A percentile compares a stretch with the other conserved stretches of the same genome.
Evolutionary conservation across 2,329 filamentous ascomycete species (phyloP).

Genomic region (Akanthomyces uredinophilus): DNA sequence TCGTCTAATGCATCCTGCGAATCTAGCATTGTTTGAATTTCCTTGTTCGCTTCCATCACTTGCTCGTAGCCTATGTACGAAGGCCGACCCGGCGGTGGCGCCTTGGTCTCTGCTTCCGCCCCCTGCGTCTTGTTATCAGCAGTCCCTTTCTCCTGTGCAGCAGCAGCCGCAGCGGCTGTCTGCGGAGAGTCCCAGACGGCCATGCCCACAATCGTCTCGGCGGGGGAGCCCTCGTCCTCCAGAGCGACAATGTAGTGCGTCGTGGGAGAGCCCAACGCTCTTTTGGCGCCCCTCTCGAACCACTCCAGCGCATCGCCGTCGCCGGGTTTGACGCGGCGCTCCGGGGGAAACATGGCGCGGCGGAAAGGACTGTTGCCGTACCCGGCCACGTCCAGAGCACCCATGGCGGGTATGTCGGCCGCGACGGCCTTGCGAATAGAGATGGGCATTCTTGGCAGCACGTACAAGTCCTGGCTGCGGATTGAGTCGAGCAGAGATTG

Average conservation of each 20-base stretch:
- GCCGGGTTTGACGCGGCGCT: conserved; percentile 1
- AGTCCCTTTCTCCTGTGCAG: background rate
- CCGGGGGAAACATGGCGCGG: conserved; percentile 4
- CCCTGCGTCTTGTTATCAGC: background rate
- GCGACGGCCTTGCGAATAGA: background rate
- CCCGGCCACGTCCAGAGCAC: background rate
- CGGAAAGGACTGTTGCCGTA: conserved; percentile 1
- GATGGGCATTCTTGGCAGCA: background rate
- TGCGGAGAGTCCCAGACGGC: background rate
- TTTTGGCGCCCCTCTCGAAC: background rate
- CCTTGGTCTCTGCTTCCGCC: background rate
- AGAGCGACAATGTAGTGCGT: conserved; percentile 2
- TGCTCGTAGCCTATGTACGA: conserved; percentile 1
- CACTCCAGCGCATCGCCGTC: conserved; percentile 1
- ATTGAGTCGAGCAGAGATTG: background rate
- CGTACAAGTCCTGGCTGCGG: background rate
- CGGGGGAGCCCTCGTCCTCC: background rate
- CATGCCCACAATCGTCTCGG: background rate
- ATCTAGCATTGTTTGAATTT: background rate
- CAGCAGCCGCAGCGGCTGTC: background rate
- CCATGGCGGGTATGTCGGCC: conserved; percentile 8
- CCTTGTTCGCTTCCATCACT: background rate
- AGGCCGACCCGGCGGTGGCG: background rate
- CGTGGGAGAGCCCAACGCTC: background rate
- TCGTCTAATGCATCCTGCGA: conserved; percentile 10